phyloP scores from a whole-genome alignment of 169 alveolate genomes.

The Plasmodium malariae region DNA sequence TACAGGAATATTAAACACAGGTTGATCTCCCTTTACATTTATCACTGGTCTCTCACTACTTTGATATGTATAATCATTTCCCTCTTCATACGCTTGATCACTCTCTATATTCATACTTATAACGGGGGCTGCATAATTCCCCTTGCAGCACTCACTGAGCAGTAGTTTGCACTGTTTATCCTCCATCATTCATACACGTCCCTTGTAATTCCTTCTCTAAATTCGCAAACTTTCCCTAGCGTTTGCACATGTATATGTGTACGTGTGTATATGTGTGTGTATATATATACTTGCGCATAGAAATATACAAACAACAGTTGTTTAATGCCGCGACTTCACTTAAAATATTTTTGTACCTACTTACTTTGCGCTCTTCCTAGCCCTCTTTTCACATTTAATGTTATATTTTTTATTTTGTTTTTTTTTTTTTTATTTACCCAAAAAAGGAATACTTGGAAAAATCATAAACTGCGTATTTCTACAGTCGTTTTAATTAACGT shows the following conservation, averaged over 20 bases:
- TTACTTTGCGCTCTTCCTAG: neutral
- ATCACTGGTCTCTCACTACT: conserved; percentile 82
- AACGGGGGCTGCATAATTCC: neutral
- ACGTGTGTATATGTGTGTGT: neutral
- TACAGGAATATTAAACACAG: conserved; percentile 89
- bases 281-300: no score
- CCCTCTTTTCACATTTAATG: neutral
- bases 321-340: no score
- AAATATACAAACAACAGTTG: no score
- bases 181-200: conserved; percentile 5
- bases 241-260: no score
- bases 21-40: conserved; percentile 89
- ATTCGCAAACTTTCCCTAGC: no score
- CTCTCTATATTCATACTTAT: neutral
- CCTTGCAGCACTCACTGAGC: conserved; percentile 59
- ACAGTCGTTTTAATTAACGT: conserved; percentile 5
- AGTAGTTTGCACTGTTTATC: conserved; percentile 25
- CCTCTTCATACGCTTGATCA: conserved; percentile 14
- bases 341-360: no score
- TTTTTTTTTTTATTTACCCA: no score
- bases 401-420: no score
- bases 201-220: neutral
- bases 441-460: neutral
- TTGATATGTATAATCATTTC: conserved; percentile 49
- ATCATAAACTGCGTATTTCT: neutral